Conservation (phyloP, 2,329 filamentous ascomycete genomes). For the Cadophora gregata region DNA sequence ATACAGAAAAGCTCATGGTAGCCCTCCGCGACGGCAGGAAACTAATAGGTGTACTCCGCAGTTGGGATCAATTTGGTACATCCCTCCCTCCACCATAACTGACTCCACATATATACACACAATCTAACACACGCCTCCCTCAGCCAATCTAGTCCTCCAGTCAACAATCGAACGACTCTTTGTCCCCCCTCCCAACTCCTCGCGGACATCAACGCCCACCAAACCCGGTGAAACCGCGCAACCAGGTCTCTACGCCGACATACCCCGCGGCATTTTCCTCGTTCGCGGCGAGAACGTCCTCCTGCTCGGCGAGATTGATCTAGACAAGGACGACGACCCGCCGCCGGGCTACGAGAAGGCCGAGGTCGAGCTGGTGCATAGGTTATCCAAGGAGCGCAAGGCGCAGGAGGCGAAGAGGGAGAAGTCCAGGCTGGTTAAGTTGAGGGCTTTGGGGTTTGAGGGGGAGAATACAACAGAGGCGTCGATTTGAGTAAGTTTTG, state of each 20-base stretch:
- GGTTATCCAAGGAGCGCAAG: slow-evolving; percentile 75
- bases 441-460: slow-evolving; percentile 84
- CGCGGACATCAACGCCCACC: slow-evolving; percentile 48
- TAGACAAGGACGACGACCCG: slow-evolving; percentile 92
- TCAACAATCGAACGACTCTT: slow-evolving; percentile 91
- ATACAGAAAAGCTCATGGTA: slow-evolving; percentile 88
- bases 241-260: slow-evolving; percentile 76
- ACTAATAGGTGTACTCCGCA: slow-evolving; percentile 87
- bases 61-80: slow-evolving; percentile 98
- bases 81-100: slow-evolving; percentile 28
- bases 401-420: slow-evolving; percentile 72
- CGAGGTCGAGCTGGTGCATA: slow-evolving; percentile 71
- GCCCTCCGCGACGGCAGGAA: slow-evolving; percentile 93
- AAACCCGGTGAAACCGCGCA: slow-evolving; percentile 43
- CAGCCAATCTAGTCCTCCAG: slow-evolving; percentile 94
- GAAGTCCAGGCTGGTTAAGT: slow-evolving; percentile 72
- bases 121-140: slow-evolving; percentile 24
- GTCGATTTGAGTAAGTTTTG: slow-evolving; percentile 59
- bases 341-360: slow-evolving; percentile 71
- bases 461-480: slow-evolving; percentile 81
- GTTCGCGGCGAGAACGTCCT: slow-evolving; percentile 98
- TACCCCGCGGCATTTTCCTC: slow-evolving; percentile 85
- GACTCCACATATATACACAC: slow-evolving; percentile 12
- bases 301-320: slow-evolving; percentile 91
- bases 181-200: slow-evolving; percentile 47